phyloP scores from a whole-genome alignment of 75 land plant species.

The Gnetum montanum region DNA sequence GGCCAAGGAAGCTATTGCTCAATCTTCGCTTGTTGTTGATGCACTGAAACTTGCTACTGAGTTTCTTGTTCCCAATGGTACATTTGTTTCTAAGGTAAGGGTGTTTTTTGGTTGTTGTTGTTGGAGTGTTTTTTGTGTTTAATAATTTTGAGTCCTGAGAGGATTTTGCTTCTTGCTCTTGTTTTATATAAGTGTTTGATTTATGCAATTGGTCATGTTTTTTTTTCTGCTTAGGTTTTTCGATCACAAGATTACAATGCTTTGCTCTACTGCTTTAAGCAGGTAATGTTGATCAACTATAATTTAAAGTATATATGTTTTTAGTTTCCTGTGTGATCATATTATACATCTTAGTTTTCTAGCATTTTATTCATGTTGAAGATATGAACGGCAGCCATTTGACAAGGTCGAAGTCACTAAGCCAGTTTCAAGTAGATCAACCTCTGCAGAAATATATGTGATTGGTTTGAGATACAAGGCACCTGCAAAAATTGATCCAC shows the following conservation, averaged over 20 bases:
- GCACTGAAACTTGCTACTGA: slow-evolving; percentile 67
- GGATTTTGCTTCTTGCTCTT: too few relatives aligned
- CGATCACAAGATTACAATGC: slow-evolving; percentile 91
- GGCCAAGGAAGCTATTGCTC: slow-evolving; percentile 73
- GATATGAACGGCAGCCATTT: slow-evolving; percentile 50
- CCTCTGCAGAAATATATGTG: slow-evolving; percentile 89
- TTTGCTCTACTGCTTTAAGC: slow-evolving; percentile 75
- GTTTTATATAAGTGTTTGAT: background rate
- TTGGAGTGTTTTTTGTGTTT: too few relatives aligned
- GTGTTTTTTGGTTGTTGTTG: too few relatives aligned
- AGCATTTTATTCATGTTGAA: background rate
- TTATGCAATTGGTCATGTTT: slow-evolving; percentile 9
- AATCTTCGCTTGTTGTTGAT: slow-evolving; percentile 83
- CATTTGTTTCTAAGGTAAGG: slow-evolving; percentile 84
- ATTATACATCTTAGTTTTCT: too few relatives aligned
- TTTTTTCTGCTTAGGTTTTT: too few relatives aligned
- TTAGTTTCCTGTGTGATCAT: too few relatives aligned
- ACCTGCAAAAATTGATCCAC: slow-evolving; percentile 97
- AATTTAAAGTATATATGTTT: too few relatives aligned
- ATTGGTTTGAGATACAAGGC: slow-evolving; percentile 78
- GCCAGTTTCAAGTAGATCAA: slow-evolving; percentile 84
- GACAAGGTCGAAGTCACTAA: slow-evolving; percentile 95
- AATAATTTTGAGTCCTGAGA: too few relatives aligned
- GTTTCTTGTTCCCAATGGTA: slow-evolving; percentile 78
- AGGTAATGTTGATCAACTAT: slow-evolving; percentile 51